Conservation (phyloP, 1,284 basidiomycete genomes). For the Meira nashicola region DNA sequence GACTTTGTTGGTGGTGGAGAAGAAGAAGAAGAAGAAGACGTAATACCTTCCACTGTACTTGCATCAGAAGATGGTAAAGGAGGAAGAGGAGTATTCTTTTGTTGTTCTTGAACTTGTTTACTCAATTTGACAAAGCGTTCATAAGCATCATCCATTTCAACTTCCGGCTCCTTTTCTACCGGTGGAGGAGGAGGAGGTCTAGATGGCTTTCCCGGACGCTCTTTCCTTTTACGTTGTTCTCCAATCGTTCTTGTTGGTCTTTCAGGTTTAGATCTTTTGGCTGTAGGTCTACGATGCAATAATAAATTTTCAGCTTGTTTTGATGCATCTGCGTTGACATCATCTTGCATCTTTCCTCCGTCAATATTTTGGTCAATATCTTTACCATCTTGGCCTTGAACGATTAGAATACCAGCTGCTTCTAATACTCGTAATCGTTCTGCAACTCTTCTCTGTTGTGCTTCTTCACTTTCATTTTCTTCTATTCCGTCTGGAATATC, state of each 20-base stretch:
- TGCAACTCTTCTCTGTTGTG: constrained; percentile 65
- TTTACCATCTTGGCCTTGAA: constrained; percentile 49
- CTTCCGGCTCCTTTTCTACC: constrained; percentile 36
- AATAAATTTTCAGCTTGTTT: constrained; percentile 2
- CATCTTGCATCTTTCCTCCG: neutral
- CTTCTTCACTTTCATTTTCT: constrained; percentile 56
- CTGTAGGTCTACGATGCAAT: constrained; percentile 8
- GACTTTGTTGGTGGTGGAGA: constrained; percentile 16
- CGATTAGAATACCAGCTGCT: constrained; percentile 76
- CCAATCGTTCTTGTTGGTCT: constrained; percentile 6
- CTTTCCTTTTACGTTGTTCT: constrained; percentile 9
- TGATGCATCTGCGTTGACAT: neutral
- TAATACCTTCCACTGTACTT: neutral
- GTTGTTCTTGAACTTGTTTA: constrained; percentile 22
- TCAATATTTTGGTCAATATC: neutral
- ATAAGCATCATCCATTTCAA: constrained; percentile 73
- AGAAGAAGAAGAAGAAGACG: constrained; percentile 15
- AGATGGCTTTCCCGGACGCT: constrained; percentile 5
- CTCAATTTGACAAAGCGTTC: constrained; percentile 67
- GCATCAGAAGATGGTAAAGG: neutral
- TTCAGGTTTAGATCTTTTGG: constrained; percentile 25
- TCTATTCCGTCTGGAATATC: constrained; percentile 42
- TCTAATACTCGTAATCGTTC: constrained; percentile 77
- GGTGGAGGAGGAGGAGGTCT: constrained; percentile 19
- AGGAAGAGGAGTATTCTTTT: neutral